Evolutionary conservation across 228 moss, liverwort and hornwort genomes (phyloP).

Genomic region (Sphagnum magellanicum): DNA sequence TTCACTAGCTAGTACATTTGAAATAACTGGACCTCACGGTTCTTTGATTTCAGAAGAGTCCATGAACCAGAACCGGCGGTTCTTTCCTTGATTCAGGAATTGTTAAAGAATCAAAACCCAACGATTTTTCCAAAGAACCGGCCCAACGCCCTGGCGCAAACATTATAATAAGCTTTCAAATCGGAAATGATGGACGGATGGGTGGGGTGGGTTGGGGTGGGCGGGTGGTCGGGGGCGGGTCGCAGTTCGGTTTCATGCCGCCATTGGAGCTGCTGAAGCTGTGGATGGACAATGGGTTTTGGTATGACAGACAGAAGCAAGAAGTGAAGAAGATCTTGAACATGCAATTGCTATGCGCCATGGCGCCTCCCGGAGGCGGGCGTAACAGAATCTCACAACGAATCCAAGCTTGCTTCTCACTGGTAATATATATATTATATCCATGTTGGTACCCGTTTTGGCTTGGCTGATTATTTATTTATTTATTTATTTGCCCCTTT

Average conservation of each 20-base stretch:
- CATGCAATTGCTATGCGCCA: slow-evolving; percentile 71
- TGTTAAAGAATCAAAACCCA: neutral
- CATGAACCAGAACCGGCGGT: no score
- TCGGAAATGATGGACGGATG: neutral
- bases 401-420: slow-evolving; percentile 74
- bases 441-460: neutral
- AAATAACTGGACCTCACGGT: no score
- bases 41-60: no score
- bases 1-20: no score
- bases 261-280: slow-evolving; percentile 70
- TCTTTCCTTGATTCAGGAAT: neutral
- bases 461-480: neutral
- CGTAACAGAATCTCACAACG: slow-evolving; percentile 59
- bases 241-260: slow-evolving; percentile 78
- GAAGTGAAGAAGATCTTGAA: slow-evolving; percentile 63
- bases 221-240: neutral
- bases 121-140: neutral
- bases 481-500: neutral
- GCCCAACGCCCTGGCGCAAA: no score
- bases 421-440: slow-evolving; percentile 18
- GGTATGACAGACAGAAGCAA: slow-evolving; percentile 73
- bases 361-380: slow-evolving; percentile 78
- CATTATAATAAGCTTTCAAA: no score
- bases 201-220: no score
- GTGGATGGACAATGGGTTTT: slow-evolving; percentile 82